Evolutionary conservation across 192 early-diverging fungal species (phyloP), one percentile per base, ranked within the genome.

Genomic region (Jimgerdemannia flammicorona): DNA sequence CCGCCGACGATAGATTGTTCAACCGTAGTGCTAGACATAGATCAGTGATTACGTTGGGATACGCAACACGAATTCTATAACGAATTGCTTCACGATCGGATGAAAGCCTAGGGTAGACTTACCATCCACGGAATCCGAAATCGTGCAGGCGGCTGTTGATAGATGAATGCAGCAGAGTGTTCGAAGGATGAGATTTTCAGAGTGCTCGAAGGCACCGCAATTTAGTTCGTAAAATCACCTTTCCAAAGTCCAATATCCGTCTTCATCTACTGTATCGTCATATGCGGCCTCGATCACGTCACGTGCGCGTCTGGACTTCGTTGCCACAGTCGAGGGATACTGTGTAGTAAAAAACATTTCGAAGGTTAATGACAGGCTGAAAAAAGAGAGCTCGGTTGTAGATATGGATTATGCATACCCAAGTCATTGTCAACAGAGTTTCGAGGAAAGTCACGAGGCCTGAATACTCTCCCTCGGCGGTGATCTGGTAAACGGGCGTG

Each of bases 1-100:
- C 93, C 94, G 42, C 95, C 95, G 67, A 95, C 86, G 70, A 95
- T 87, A 20, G 94, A 90, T 79, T 97, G 95, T 77, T 97, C 95
- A 3, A 95, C 90, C 20, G 85, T 88, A 0, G 95, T 93, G 86
- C 67, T 68, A 8, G 6, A 59, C 14, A 59, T 59, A 59, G 49
- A 59, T 10, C 49, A 59, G 14, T 59, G 8, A 59, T 6, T 84
- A 74, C 29, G 9, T 17, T 72, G 9, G 18, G 42, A 64, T 20
- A 20, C 9, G 20, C 6, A 64, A 64, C 19, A 39, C 19, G 42
- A 39, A 44, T 41, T 64, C 6, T 14, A 64, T 43, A 11, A 40
- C 71, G 42, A 39, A 44, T 41, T 64, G 0, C 7, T 14, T 43
- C 9, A 40, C 71, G 2, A 39, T 43, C 71, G 29, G 39, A 64